Evolutionary conservation across 495 filamentous ascomycete genomes (phyloP), one percentile per base, ranked within the genome.

Genomic region (Penicillium malachiteum): DNA sequence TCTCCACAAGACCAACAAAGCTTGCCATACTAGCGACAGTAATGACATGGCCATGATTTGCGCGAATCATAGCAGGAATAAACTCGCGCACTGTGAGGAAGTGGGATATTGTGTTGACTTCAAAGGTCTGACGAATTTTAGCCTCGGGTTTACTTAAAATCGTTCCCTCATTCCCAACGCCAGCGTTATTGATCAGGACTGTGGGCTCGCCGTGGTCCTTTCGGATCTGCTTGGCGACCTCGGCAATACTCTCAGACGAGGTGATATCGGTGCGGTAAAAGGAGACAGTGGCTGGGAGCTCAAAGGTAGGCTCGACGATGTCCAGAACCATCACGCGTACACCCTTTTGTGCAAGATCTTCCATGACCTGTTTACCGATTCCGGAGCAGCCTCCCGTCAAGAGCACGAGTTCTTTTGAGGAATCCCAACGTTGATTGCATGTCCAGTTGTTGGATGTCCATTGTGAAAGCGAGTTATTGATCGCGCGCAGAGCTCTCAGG

Each of bases 171-270:
- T 71, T 65, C 32, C 71, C 75, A 30, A 86, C 72, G 33, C 82
- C 82, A 11, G 84, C 84, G 52, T 87, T 87, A 73, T 86, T 86
- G 59, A 86, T 66, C 41, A 86, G 68, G 11, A 87, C 77, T 0
- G 76, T 78, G 10, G 81, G 77, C 39, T 78, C 66, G 54, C 83
- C 76, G 33, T 77, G 71, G 4, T 73, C 64, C 5, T 59, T 60
- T 41, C 78, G 76, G 54, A 87, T 77, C 2, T 68, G 62, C 37
- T 71, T 67, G 6, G 73, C 82, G 4, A 76, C 68, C 17, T 69
- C 48, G 14, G 68, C 65, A 44, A 87, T 74, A 46, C 62, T 71
- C 17, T 64, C 63, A 0, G 73, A 72, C 18, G 72, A 76, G 31
- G 81, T 82, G 62, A 86, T 76, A 64, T 85, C 78, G 62, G 78